phyloP scores from a whole-genome alignment of 2,329 filamentous ascomycete genomes.

The Diaporthe caulivora region DNA sequence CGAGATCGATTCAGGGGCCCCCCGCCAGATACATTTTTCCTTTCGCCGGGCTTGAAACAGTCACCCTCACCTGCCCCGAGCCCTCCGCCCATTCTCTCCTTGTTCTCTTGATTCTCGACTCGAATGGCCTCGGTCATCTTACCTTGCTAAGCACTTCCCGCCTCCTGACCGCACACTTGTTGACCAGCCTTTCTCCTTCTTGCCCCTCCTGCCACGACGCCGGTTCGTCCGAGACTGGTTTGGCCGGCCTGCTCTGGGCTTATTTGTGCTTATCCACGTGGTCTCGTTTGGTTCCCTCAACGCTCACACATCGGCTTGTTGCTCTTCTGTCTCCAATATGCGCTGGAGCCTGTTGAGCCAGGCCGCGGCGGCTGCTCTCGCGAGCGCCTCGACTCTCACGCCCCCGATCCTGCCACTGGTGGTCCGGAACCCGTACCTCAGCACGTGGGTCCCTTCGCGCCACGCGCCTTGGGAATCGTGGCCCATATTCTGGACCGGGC shows the following conservation, averaged over 20 bases:
- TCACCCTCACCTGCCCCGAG: conserved; percentile 14
- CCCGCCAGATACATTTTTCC: conserved; percentile 26
- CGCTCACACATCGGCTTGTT: neutral
- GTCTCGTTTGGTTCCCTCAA: neutral
- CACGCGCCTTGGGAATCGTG: conserved; percentile 83
- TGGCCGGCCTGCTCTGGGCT: conserved; percentile 1
- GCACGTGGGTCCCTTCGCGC: conserved; percentile 73
- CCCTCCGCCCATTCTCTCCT: neutral
- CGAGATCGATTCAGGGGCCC: conserved; percentile 8
- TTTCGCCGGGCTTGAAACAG: conserved; percentile 25
- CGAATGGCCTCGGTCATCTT: neutral
- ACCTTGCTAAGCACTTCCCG: neutral
- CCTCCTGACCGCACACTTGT: neutral
- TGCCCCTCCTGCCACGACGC: conserved; percentile 29
- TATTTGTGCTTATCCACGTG: neutral
- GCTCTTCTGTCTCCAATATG: conserved; percentile 42
- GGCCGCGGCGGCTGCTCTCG: conserved; percentile 51
- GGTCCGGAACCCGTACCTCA: conserved; percentile 72
- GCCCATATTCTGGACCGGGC: conserved; percentile 72
- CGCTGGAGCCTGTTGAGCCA: conserved; percentile 48
- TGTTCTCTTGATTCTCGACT: neutral
- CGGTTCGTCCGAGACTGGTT: conserved; percentile 33
- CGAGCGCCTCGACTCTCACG: conserved; percentile 64
- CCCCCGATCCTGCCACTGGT: conserved; percentile 69
- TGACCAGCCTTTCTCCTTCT: conserved; percentile 6